Evolutionary conservation across 192 early-diverging fungal genomes (phyloP).

Genomic region (Pilaira anomala): DNA sequence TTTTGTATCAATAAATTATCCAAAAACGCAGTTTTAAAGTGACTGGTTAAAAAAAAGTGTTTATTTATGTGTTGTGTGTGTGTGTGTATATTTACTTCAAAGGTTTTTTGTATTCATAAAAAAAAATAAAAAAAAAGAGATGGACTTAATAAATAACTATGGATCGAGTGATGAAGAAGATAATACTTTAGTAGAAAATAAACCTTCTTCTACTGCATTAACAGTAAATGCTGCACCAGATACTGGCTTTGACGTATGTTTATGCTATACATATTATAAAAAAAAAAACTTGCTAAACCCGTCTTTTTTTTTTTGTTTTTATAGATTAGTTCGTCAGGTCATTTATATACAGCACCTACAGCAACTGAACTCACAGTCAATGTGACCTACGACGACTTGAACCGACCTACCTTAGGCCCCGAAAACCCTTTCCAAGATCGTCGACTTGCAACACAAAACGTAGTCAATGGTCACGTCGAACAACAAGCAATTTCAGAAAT

Average conservation of each 20-base stretch:
- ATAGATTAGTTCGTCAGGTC: slow-evolving; percentile 7
- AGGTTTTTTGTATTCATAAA: too few relatives aligned
- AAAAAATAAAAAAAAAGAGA: too few relatives aligned
- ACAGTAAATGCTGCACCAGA: slow-evolving; percentile 50
- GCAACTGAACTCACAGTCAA: slow-evolving; percentile 54
- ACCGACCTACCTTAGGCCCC: slow-evolving; percentile 50
- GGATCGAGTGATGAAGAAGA: slow-evolving; percentile 39
- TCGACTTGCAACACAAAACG: slow-evolving; percentile 46
- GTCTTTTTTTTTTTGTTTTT: background rate
- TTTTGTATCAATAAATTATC: too few relatives aligned
- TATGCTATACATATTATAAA: slow-evolving; percentile 19
- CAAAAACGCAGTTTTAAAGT: too few relatives aligned
- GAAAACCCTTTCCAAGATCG: slow-evolving; percentile 49
- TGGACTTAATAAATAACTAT: slow-evolving; percentile 35
- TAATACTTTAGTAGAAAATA: background rate
- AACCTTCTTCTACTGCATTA: background rate
- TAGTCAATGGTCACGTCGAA: slow-evolving; percentile 76
- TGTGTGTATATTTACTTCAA: too few relatives aligned
- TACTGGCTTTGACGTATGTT: slow-evolving; percentile 49
- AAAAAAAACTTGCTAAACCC: background rate
- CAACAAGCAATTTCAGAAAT: slow-evolving; percentile 64
- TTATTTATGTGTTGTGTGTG: too few relatives aligned
- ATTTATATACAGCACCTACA: slow-evolving; percentile 53
- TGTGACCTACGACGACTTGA: slow-evolving; percentile 56
- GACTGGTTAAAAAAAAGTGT: too few relatives aligned